Conservation (phyloP, 1,139 yeast genomes). For the Candida neerlandica region DNA sequence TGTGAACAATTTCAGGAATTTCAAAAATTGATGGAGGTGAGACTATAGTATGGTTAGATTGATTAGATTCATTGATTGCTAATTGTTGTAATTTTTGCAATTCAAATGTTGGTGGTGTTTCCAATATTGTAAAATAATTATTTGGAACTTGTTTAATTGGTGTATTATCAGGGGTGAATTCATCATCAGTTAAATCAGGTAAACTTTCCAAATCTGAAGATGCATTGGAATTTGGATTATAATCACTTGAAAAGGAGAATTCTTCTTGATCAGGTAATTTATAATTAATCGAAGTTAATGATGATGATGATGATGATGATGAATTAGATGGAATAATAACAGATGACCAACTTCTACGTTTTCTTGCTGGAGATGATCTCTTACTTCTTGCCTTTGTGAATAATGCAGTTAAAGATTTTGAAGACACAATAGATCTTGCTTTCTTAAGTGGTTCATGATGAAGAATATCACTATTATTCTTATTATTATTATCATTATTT, state of each 20-base stretch:
- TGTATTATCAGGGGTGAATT: constrained; percentile 30
- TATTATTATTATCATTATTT: constrained; percentile 1
- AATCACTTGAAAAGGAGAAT: constrained; percentile 19
- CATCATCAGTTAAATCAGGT: constrained; percentile 37
- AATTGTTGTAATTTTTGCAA: constrained; percentile 1
- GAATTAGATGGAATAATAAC: constrained; percentile 1
- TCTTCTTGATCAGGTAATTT: constrained; percentile 18
- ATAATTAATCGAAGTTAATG: background rate
- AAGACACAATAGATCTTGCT: constrained; percentile 18
- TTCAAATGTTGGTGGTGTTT: constrained; percentile 10
- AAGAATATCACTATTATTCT: background rate
- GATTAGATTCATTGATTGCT: background rate
- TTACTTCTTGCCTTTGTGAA: constrained; percentile 10
- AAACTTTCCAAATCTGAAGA: constrained; percentile 39
- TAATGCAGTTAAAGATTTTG: constrained; percentile 15
- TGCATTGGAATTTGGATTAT: constrained; percentile 12
- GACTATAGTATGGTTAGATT: background rate
- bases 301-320: background rate
- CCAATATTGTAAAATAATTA: constrained; percentile 11
- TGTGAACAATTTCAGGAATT: constrained; percentile 74
- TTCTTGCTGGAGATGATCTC: background rate
- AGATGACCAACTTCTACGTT: background rate
- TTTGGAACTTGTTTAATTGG: constrained; percentile 21
- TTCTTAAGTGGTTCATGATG: constrained; percentile 15
- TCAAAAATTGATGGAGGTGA: constrained; percentile 53